Percentiles rank a stretch among this genome's conserved stretches.
Evolutionary conservation across 1,139 yeast genomes (phyloP).

Genomic region (Geotrichum cucujoidarum): DNA sequence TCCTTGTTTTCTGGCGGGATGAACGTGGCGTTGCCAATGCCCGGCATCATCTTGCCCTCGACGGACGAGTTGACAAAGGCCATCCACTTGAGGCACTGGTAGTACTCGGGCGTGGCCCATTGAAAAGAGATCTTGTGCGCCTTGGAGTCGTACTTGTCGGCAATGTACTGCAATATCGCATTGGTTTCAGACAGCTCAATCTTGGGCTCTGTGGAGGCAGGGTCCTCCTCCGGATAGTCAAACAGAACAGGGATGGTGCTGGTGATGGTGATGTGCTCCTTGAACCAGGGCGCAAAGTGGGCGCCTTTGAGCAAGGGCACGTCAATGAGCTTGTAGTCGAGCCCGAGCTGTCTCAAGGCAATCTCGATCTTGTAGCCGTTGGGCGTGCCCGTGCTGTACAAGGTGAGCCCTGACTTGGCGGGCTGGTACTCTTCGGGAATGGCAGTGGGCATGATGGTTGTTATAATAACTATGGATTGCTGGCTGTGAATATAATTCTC

Average conservation of each 20-base stretch:
- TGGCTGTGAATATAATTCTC: no score
- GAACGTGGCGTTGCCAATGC: background rate
- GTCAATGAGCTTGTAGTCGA: constrained; percentile 44
- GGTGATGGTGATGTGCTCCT: constrained; percentile 49
- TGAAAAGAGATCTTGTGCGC: constrained; percentile 47
- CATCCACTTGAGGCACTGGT: constrained; percentile 48
- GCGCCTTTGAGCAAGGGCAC: constrained; percentile 42
- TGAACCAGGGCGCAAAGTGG: constrained; percentile 52
- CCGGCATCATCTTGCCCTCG: background rate
- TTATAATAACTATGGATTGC: no score
- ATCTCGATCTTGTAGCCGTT: constrained; percentile 52
- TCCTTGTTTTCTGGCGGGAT: background rate
- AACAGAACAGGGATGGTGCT: constrained; percentile 57
- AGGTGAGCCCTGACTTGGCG: constrained; percentile 28
- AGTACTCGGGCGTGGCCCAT: constrained; percentile 45
- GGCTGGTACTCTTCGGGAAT: constrained; percentile 9
- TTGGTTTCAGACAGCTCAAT: constrained; percentile 52
- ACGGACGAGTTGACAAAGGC: constrained; percentile 54
- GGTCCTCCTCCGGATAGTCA: constrained; percentile 40
- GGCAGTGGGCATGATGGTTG: no score
- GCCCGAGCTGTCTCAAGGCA: constrained; percentile 44
- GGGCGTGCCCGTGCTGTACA: constrained; percentile 49
- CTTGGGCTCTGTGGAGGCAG: constrained; percentile 6
- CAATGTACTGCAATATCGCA: constrained; percentile 53
- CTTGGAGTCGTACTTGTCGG: constrained; percentile 53